phyloP scores from a whole-genome alignment of 1,284 basidiomycete genomes.

The Hypsizygus ulmarius region DNA sequence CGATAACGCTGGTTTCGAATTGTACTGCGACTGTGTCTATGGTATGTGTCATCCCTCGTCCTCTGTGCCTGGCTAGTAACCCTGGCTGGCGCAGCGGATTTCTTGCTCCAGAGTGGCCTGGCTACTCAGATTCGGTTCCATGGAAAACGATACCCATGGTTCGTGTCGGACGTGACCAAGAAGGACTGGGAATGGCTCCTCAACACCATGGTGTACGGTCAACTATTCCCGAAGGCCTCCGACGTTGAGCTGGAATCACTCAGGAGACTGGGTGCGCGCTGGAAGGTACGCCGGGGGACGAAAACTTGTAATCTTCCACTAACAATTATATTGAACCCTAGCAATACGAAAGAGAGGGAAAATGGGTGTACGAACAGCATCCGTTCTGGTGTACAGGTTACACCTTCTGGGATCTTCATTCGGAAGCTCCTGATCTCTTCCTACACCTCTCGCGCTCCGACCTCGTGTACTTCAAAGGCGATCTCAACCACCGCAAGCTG shows the following conservation, averaged over 20 bases:
- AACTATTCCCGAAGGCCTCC: conserved; percentile 79
- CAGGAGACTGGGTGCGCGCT: conserved; percentile 78
- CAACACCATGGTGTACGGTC: conserved; percentile 85
- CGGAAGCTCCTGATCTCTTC: conserved; percentile 92
- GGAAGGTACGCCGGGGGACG: conserved; percentile 66
- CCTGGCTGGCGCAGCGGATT: conserved; percentile 57
- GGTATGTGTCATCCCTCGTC: conserved; percentile 46
- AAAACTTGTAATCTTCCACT: background rate
- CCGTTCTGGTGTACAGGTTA: conserved; percentile 98
- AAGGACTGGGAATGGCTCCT: conserved; percentile 96
- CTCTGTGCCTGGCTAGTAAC: conserved; percentile 7
- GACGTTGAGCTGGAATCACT: conserved; percentile 84
- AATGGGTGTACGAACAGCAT: conserved; percentile 95
- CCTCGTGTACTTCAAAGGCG: conserved; percentile 96
- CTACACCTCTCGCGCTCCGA: conserved; percentile 88
- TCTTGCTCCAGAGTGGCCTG: conserved; percentile 88
- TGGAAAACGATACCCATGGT: conserved; percentile 89
- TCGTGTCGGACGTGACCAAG: conserved; percentile 95
- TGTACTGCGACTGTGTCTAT: conserved; percentile 96
- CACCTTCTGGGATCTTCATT: conserved; percentile 90
- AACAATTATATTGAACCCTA: conserved; percentile 24
- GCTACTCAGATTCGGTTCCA: conserved; percentile 90
- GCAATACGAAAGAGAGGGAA: conserved; percentile 92
- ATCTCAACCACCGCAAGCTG: conserved; percentile 89
- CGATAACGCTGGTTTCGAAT: conserved; percentile 91